phyloP scores from a whole-genome alignment of 805 yeast genomes.

The Lachancea meyersii region DNA sequence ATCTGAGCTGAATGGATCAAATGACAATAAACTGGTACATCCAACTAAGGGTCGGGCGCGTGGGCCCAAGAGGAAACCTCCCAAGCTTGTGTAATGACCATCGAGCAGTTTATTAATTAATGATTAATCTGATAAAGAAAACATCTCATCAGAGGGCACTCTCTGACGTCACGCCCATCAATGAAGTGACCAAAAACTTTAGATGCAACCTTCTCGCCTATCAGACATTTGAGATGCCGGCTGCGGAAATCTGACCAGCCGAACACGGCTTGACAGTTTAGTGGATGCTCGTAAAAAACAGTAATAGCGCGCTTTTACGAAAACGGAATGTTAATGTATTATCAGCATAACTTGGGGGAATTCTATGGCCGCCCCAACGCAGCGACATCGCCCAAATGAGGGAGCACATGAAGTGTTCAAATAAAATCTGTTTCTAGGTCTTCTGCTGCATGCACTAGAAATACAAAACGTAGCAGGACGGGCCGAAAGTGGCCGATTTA shows the following conservation, averaged over 20 bases:
- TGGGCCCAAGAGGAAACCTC: conserved; percentile 38
- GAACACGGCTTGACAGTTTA: too few relatives aligned
- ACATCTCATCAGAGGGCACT: too few relatives aligned
- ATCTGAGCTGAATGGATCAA: neutral
- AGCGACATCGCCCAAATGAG: conserved; percentile 5
- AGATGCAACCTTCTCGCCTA: too few relatives aligned
- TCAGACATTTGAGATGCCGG: too few relatives aligned
- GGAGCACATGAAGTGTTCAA: too few relatives aligned
- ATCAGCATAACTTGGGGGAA: too few relatives aligned
- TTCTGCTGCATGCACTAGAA: conserved; percentile 5
- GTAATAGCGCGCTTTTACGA: too few relatives aligned
- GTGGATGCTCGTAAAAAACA: too few relatives aligned
- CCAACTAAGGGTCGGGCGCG: conserved; percentile 32
- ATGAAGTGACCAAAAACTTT: too few relatives aligned
- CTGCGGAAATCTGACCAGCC: too few relatives aligned
- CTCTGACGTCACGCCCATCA: too few relatives aligned
- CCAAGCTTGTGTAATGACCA: conserved; percentile 13
- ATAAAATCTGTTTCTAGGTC: conserved; percentile 3
- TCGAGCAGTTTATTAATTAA: neutral
- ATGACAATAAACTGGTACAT: conserved; percentile 18
- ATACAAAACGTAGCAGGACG: conserved; percentile 4
- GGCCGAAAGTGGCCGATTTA: conserved; percentile 7
- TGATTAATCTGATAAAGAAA: neutral
- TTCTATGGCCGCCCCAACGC: conserved; percentile 6
- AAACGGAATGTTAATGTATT: too few relatives aligned